A percentile compares a stretch with the other conserved stretches of the same genome.
phyloP scores from a whole-genome alignment of 345 rosid genomes.

The Kernera saxatilis region DNA sequence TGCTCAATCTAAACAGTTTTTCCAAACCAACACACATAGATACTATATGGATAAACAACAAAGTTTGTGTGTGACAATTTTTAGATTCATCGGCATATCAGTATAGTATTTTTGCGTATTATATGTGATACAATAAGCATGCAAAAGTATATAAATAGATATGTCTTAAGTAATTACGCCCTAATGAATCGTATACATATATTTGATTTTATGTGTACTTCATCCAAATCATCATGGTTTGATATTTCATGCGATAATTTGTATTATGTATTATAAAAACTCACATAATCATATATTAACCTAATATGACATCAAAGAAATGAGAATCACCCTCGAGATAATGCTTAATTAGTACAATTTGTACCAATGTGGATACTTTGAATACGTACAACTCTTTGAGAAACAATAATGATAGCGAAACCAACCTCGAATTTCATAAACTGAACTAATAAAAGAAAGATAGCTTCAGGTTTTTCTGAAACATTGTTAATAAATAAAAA shows the following conservation, averaged over 20 bases:
- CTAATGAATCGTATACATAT: background rate
- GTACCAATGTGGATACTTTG: background rate
- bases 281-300: background rate
- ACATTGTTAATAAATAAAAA: slow-evolving; percentile 6
- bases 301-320: background rate
- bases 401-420: background rate
- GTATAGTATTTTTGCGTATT: background rate
- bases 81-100: background rate
- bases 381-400: background rate
- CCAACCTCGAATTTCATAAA: slow-evolving; percentile 17
- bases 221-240: background rate
- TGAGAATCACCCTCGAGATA: background rate
- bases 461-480: background rate
- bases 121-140: background rate
- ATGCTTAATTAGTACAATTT: background rate
- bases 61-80: background rate
- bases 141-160: background rate
- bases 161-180: background rate
- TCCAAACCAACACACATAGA: background rate
- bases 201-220: background rate
- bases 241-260: background rate
- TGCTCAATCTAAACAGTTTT: too few relatives aligned
- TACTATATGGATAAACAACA: background rate
- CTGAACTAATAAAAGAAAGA: slow-evolving; percentile 8
- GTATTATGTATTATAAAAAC: background rate